Evolutionary conservation across 805 yeast species (phyloP).

Genomic region (Crinitomyces ghanaensis): DNA sequence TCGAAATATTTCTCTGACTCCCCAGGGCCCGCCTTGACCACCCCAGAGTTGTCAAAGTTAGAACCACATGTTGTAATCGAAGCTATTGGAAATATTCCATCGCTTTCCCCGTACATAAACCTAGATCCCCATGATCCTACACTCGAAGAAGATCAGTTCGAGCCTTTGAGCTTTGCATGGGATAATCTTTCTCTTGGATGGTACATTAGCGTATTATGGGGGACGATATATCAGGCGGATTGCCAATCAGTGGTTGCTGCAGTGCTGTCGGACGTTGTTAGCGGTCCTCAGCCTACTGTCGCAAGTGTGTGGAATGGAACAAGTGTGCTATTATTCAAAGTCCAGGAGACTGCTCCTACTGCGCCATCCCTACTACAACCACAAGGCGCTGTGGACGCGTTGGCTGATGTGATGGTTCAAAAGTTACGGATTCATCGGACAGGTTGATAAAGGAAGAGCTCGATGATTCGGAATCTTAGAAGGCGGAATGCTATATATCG

Average conservation of each 20-base stretch:
- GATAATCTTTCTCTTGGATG: conserved; percentile 54
- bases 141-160: conserved; percentile 24
- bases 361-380: conserved; percentile 32
- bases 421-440: no score
- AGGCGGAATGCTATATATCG: no score
- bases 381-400: conserved; percentile 36
- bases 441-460: conserved; percentile 7
- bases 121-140: conserved; percentile 9
- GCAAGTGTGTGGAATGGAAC: conserved; percentile 41
- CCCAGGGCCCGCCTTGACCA: neutral
- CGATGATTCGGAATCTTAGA: no score
- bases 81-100: conserved; percentile 9
- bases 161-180: conserved; percentile 50
- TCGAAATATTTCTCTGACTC: conserved; percentile 9
- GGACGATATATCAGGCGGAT: conserved; percentile 33
- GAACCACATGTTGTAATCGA: conserved; percentile 17
- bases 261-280: conserved; percentile 10
- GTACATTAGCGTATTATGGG: conserved; percentile 61
- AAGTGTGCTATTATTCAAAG: conserved; percentile 37
- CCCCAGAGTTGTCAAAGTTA: conserved; percentile 6
- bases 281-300: conserved; percentile 13
- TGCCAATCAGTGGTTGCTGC: conserved; percentile 6
- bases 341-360: conserved; percentile 30
- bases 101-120: conserved; percentile 11
- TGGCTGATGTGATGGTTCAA: conserved; percentile 38